phyloP scores from a whole-genome alignment of 2,329 filamentous ascomycete species.

The Apiospora kogelbergensis region DNA sequence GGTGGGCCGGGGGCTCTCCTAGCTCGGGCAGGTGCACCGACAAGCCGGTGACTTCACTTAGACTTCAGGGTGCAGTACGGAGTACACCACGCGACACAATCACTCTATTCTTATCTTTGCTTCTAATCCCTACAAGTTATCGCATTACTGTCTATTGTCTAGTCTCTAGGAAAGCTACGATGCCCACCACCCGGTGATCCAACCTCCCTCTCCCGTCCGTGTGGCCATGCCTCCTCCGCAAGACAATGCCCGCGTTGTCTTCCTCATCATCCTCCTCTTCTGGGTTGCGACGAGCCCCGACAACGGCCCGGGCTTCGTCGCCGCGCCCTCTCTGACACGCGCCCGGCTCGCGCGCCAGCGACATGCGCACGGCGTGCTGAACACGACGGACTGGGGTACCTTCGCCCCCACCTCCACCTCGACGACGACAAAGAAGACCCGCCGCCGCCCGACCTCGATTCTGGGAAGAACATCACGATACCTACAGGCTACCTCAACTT shows the following conservation, averaged over 20 bases:
- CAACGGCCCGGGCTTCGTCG: conserved; percentile 40
- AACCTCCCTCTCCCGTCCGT: neutral
- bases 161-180: neutral
- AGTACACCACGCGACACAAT: neutral
- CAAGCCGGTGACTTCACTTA: conserved; percentile 2
- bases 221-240: conserved; percentile 47
- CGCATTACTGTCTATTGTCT: neutral
- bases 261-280: conserved; percentile 44
- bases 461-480: conserved; percentile 22
- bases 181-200: conserved; percentile 4
- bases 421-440: conserved; percentile 20
- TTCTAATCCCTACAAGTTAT: neutral
- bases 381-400: conserved; percentile 59
- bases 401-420: conserved; percentile 43
- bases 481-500: conserved; percentile 59
- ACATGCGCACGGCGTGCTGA: conserved; percentile 52
- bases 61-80: neutral
- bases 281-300: conserved; percentile 45
- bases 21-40: conserved; percentile 5
- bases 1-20: neutral
- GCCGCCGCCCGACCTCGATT: neutral
- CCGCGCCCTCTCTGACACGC: conserved; percentile 40
- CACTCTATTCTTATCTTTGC: neutral
- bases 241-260: conserved; percentile 44
- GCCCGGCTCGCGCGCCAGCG: conserved; percentile 53